These are phyloP conservation scores for Thielaviopsis punctulata DNA, from an alignment of 2,329 filamentous ascomycete genomes.

Conservation along the genomic window DNA sequence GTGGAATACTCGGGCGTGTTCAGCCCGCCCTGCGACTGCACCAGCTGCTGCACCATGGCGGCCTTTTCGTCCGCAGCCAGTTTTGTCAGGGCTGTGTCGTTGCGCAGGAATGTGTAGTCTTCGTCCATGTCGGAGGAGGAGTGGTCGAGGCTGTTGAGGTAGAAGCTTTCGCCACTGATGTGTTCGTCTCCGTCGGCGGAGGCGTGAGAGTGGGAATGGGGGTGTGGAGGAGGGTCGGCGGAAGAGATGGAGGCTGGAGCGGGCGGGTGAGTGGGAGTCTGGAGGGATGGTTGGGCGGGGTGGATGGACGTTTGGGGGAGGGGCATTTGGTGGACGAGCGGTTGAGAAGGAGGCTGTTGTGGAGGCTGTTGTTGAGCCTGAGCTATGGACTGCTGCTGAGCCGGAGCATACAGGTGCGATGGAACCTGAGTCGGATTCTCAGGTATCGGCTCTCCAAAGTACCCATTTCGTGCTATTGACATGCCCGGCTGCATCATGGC, in stretches of 20 bases:
- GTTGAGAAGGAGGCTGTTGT: not conserved
- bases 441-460: not conserved
- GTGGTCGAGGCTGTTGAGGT: constrained; percentile 42
- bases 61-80: not conserved
- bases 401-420: no score
- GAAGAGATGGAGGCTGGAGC: no score
- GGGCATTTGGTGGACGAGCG: not conserved
- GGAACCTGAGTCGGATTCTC: no score
- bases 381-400: not conserved
- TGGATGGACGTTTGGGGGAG: not conserved
- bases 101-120: constrained; percentile 20
- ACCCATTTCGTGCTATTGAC: not conserved
- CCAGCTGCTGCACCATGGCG: constrained; percentile 1
- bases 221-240: no score
- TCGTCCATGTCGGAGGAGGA: constrained; percentile 46
- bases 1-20: constrained; percentile 22
- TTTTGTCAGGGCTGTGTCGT: constrained; percentile 19
- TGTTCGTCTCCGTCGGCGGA: not conserved
- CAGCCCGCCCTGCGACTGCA: constrained; percentile 17
- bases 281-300: not conserved
- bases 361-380: not conserved
- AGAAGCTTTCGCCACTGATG: constrained; percentile 22
- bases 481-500: not conserved
- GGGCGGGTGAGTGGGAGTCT: not conserved
- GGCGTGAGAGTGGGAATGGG: not conserved